phyloP scores from a whole-genome alignment of 2,329 filamentous ascomycete genomes.

The Verticillium zaregamsianum region DNA sequence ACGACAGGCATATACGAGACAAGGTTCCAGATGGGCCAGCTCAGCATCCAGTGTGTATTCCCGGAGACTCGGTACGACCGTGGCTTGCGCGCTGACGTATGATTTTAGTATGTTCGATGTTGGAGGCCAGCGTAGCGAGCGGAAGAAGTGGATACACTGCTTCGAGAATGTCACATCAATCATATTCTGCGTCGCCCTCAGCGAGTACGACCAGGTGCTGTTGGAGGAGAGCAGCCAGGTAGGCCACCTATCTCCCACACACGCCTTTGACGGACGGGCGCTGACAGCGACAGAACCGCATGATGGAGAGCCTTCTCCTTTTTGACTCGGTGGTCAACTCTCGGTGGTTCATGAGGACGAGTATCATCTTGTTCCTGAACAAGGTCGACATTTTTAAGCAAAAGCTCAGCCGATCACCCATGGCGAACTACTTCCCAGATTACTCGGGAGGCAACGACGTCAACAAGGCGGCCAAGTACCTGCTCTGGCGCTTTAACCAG shows the following conservation, averaged over 20 bases:
- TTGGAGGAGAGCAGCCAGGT: conserved; percentile 97
- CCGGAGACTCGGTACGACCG: neutral
- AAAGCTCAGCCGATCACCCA: conserved; percentile 82
- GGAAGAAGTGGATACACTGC: conserved; percentile 99
- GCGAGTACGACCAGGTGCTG: conserved; percentile 96
- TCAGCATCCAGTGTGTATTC: conserved; percentile 87
- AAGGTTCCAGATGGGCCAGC: conserved; percentile 94
- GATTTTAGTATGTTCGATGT: conserved; percentile 94
- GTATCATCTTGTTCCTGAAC: conserved; percentile 97
- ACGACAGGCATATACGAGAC: conserved; percentile 99
- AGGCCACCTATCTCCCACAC: conserved; percentile 23
- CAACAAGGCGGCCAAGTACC: conserved; percentile 95
- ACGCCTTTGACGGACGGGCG: neutral
- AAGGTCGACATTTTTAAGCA: conserved; percentile 98
- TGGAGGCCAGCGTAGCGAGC: conserved; percentile 91
- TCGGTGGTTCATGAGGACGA: conserved; percentile 97
- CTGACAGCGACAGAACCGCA: conserved; percentile 69
- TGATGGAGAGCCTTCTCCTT: conserved; percentile 96
- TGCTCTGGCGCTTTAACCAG: conserved; percentile 98
- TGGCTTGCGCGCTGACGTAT: neutral
- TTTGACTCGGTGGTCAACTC: conserved; percentile 99
- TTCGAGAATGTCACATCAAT: conserved; percentile 99
- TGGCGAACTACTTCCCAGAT: conserved; percentile 95
- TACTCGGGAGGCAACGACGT: conserved; percentile 98
- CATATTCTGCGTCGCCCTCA: conserved; percentile 97